Conservation (phyloP, 352 stramenopile species). For the Pythium biforme region DNA sequence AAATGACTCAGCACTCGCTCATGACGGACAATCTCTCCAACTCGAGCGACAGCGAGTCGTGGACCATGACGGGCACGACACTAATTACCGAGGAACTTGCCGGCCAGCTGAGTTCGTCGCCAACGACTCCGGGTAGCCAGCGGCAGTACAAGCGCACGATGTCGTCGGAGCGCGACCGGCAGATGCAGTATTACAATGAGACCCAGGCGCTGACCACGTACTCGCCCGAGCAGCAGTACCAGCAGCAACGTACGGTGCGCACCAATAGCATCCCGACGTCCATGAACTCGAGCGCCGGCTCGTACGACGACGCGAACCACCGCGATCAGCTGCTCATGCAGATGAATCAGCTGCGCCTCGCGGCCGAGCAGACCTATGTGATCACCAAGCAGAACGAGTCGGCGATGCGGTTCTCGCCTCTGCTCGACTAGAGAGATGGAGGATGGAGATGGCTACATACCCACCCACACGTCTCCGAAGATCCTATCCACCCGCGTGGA, state of each 20-base stretch:
- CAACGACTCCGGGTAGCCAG: neutral
- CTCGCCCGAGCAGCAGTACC: constrained; percentile 2
- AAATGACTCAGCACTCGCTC: constrained; percentile 15
- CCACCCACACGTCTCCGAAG: no score
- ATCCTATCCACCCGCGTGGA: no score
- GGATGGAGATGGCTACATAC: no score
- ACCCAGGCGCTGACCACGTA: neutral
- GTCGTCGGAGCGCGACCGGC: constrained; percentile 6
- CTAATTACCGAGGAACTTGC: constrained; percentile 1
- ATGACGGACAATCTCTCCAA: constrained; percentile 15
- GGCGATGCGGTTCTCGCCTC: constrained; percentile 17
- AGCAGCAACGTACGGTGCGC: no score
- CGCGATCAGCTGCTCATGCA: constrained; percentile 24
- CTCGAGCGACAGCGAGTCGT: constrained; percentile 13
- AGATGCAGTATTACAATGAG: constrained; percentile 2
- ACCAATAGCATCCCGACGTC: neutral
- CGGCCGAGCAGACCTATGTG: constrained; percentile 26
- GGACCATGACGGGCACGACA: constrained; percentile 4
- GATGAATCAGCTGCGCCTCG: constrained; percentile 27
- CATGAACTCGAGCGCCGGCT: neutral
- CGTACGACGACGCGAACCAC: constrained; percentile 1
- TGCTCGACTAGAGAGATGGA: neutral
- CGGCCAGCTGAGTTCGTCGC: neutral
- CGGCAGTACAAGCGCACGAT: constrained; percentile 7
- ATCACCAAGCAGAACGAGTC: constrained; percentile 29